phyloP scores from a whole-genome alignment of 345 rosid species.

The Capsella bursapastoris region DNA sequence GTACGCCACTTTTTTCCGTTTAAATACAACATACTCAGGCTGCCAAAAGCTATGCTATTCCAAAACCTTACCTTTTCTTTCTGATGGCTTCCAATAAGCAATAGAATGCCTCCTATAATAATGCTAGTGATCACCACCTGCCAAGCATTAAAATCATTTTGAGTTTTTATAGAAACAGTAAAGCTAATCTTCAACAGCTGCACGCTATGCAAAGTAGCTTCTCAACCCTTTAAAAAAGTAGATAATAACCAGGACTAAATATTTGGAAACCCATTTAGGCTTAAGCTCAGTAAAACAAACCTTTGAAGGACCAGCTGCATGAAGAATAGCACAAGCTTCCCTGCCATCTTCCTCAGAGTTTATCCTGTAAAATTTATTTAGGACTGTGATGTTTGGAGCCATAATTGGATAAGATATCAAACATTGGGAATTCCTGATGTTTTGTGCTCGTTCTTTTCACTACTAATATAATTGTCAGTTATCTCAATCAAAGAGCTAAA shows the following conservation, averaged over 20 bases:
- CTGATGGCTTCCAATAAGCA: slow-evolving; percentile 90
- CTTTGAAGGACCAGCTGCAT: slow-evolving; percentile 95
- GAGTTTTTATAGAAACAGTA: neutral
- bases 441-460: neutral
- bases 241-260: neutral
- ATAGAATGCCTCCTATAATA: slow-evolving; percentile 70
- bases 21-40: slow-evolving; percentile 16
- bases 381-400: slow-evolving; percentile 15
- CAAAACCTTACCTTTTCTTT: slow-evolving; percentile 70
- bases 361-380: slow-evolving; percentile 57
- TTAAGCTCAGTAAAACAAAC: slow-evolving; percentile 43
- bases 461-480: neutral
- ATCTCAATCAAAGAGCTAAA: slow-evolving; percentile 19
- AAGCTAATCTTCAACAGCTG: slow-evolving; percentile 1
- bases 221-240: neutral
- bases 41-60: slow-evolving; percentile 1
- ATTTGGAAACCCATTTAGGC: slow-evolving; percentile 4
- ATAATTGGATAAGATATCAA: slow-evolving; percentile 2
- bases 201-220: slow-evolving; percentile 3
- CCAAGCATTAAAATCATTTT: slow-evolving; percentile 31
- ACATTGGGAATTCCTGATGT: neutral
- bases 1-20: neutral
- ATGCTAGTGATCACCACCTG: slow-evolving; percentile 99
- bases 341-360: slow-evolving; percentile 78
- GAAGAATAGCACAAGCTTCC: slow-evolving; percentile 90